Base-by-base conservation (phyloP, 352 stramenopile genomes). In the Nothophytophthora sp. region DNA sequence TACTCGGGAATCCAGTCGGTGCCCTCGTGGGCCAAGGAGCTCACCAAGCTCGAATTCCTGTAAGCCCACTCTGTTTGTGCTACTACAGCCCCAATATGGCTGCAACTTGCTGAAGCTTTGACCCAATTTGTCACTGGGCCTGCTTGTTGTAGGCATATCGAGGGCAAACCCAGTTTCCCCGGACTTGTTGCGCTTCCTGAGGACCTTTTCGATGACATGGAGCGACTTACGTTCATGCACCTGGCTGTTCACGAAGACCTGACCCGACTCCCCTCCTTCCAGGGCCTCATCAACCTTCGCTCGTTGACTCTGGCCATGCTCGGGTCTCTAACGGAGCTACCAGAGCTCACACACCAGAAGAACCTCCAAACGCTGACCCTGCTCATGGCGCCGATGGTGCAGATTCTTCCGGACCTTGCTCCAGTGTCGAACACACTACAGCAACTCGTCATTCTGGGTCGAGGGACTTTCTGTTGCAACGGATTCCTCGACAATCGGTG, bases 401-500 rank as follows among this genome's bases (percentile, higher is more conserved):
- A 43, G 3, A 33, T 15, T 16, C 19, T 68, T 9, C 59, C 59
- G 2, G 59, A 68, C 25, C 24, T 68, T 34, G 15, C 47, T 7
- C 23, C 46, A 1, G n/a, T 64, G 13, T 4, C 29, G 1, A 20
- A 15, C 1, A 38, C 29, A 5, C 37, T 68, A 4, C 22, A 4
- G 2, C 19, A 19, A 5, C 52, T 68, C 15, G 40, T 41, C 6
- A 35, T 61, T 6, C 6, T 35, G 5, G 41, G 25, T 2, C 23
- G 41, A 16, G 39, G 35, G 4, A 37, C 46, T 13, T 36, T 62
- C 34, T 70, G 60, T 37, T 70, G 60, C 50, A 70, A 70, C 20
- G 60, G 60, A 5, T 66, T 66, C 19, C 48, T 50, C 4, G 57
- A 41, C 25, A 35, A 35, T 15, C 13, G 16, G 2, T 70, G 60